Evolutionary conservation across 148 eudicot species (phyloP).

Genomic region (Cornus controversa): DNA sequence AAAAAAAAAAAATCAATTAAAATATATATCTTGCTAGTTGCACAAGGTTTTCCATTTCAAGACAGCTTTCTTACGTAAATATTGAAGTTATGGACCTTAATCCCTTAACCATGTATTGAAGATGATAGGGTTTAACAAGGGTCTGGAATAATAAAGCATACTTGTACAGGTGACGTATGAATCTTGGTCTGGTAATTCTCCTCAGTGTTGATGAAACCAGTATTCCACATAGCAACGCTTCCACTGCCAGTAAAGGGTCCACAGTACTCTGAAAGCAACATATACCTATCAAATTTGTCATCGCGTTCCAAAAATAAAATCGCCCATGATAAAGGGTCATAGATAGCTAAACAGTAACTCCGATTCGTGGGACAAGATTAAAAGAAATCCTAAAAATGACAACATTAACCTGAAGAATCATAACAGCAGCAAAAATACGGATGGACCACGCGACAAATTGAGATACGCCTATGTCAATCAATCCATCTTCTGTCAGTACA

Average conservation of each 20-base stretch:
- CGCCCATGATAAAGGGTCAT: not conserved
- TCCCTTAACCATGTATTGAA: not conserved
- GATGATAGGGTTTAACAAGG: not conserved
- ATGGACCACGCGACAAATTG: slow-evolving; percentile 86
- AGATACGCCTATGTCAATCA: slow-evolving; percentile 58
- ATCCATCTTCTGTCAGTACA: slow-evolving; percentile 76
- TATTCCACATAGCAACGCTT: slow-evolving; percentile 58
- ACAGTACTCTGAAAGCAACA: slow-evolving; percentile 59
- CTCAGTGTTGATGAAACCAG: slow-evolving; percentile 45
- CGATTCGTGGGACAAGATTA: not conserved
- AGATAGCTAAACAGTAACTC: not conserved
- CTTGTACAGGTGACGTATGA: slow-evolving; percentile 49
- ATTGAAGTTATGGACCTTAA: not conserved
- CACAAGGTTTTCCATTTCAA: too few species aligned
- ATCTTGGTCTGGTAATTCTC: slow-evolving; percentile 35
- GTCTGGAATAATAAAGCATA: slow-evolving; percentile 19
- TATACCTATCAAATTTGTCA: slow-evolving; percentile 16
- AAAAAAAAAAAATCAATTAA: too few species aligned
- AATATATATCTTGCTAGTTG: too few species aligned
- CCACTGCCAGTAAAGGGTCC: slow-evolving; percentile 74
- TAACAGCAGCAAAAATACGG: slow-evolving; percentile 57
- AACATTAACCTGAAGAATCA: slow-evolving; percentile 74
- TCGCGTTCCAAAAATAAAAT: not conserved
- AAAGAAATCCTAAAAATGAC: not conserved
- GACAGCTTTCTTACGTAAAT: not conserved